A percentile compares a stretch with the other conserved stretches of the same genome.
These are phyloP conservation scores for Selaginella tamariscina DNA, from an alignment of 75 land plant genomes.

Conservation along the genomic window DNA sequence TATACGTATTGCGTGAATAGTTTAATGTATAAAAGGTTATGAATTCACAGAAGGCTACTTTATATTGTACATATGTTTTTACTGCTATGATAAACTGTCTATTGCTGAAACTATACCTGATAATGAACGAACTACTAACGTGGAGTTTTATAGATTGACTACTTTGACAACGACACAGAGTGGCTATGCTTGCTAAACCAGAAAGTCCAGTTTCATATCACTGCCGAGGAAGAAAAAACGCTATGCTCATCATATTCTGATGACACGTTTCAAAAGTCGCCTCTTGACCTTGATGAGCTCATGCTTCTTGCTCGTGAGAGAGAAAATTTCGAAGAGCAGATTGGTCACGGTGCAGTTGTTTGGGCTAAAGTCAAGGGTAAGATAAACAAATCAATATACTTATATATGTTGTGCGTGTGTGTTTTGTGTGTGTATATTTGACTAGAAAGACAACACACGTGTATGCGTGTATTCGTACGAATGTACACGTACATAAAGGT, in stretches of 20 bases:
- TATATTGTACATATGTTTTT: no score
- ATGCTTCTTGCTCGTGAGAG: slow-evolving; percentile 40
- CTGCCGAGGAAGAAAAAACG: slow-evolving; percentile 33
- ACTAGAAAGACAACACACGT: no score
- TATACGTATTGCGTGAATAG: no score
- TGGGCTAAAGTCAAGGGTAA: slow-evolving; percentile 84
- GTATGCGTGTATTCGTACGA: no score
- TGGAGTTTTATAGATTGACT: slow-evolving; percentile 39
- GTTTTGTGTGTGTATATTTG: no score
- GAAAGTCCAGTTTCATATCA: slow-evolving; percentile 43
- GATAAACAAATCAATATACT: not conserved
- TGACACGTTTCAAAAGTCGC: slow-evolving; percentile 19
- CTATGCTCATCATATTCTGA: slow-evolving; percentile 28
- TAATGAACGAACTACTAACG: not conserved
- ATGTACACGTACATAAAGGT: no score
- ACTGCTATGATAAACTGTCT: no score
- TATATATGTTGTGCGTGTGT: no score
- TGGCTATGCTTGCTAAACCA: slow-evolving; percentile 41
- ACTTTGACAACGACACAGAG: slow-evolving; percentile 63
- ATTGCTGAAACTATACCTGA: no score
- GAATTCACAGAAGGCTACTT: no score
- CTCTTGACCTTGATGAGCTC: slow-evolving; percentile 45
- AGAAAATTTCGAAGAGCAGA: slow-evolving; percentile 44
- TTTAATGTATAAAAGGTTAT: no score
- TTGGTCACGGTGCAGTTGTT: slow-evolving; percentile 63